These are phyloP conservation scores for Phoma herbarum DNA, from an alignment of 2,329 filamentous ascomycete species.

Conservation along the genomic window DNA sequence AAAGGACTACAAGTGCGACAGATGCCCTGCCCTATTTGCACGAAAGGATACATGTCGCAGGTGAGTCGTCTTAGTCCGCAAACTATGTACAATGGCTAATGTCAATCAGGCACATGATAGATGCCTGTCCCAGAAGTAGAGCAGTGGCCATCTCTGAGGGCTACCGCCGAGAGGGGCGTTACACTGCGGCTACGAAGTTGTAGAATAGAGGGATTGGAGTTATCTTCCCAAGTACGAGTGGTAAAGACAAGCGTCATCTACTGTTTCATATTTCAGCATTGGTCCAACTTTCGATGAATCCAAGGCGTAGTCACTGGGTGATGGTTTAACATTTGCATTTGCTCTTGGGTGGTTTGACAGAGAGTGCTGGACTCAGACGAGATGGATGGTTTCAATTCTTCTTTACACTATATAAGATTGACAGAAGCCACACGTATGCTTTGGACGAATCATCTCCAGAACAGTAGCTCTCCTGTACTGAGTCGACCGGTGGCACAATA, in stretches of 20 bases:
- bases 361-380: background rate
- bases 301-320: background rate
- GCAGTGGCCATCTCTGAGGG: constrained; percentile 26
- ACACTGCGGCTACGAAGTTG: background rate
- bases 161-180: constrained; percentile 14
- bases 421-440: background rate
- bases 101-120: constrained; percentile 73
- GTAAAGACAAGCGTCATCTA: constrained; percentile 8
- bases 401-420: background rate
- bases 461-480: too few relatives aligned
- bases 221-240: constrained; percentile 15
- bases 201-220: background rate
- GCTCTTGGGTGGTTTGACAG: background rate
- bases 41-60: constrained; percentile 84
- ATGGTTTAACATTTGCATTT: background rate
- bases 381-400: background rate
- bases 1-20: constrained; percentile 73
- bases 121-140: constrained; percentile 73
- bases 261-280: constrained; percentile 4
- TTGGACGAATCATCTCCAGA: background rate
- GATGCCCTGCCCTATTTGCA: constrained; percentile 76
- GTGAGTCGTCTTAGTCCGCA: constrained; percentile 57
- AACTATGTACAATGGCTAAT: constrained; percentile 26
- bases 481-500: background rate
- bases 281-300: background rate